Percentiles rank a stretch among this genome's conserved stretches.
phyloP scores from a whole-genome alignment of 495 filamentous ascomycete genomes.

The Apiosordaria backusii region DNA sequence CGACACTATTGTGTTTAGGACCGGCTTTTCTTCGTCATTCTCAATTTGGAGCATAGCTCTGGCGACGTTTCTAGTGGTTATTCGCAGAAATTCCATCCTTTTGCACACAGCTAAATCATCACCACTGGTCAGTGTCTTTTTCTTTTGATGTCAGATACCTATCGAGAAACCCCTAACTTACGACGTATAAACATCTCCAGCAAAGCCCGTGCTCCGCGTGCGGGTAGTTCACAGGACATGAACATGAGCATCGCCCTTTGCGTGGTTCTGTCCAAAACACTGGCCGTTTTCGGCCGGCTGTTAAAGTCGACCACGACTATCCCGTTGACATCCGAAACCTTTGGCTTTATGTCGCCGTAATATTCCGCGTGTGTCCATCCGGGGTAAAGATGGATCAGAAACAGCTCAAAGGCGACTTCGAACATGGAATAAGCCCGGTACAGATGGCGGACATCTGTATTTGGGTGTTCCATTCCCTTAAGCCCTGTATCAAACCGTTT shows the following conservation, averaged over 20 bases:
- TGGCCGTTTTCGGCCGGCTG: too few species aligned
- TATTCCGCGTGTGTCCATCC: too few species aligned
- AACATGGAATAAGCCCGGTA: neutral
- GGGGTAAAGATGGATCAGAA: neutral
- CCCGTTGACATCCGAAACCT: neutral
- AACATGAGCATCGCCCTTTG: neutral
- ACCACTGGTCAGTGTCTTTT: too few species aligned
- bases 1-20: neutral
- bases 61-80: neutral
- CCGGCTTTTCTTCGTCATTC: neutral
- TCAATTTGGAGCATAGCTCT: neutral
- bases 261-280: too few species aligned
- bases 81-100: neutral
- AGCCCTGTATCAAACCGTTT: neutral
- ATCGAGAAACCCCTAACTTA: neutral
- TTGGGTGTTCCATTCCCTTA: neutral
- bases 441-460: neutral
- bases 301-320: neutral
- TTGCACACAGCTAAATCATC: neutral
- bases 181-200: neutral
- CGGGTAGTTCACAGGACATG: neutral
- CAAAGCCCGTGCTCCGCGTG: neutral
- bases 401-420: neutral
- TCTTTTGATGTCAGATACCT: too few species aligned
- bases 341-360: neutral